Base-by-base conservation (phyloP, 192 early-diverging fungal genomes). In the Piromyces finnis region DNA sequence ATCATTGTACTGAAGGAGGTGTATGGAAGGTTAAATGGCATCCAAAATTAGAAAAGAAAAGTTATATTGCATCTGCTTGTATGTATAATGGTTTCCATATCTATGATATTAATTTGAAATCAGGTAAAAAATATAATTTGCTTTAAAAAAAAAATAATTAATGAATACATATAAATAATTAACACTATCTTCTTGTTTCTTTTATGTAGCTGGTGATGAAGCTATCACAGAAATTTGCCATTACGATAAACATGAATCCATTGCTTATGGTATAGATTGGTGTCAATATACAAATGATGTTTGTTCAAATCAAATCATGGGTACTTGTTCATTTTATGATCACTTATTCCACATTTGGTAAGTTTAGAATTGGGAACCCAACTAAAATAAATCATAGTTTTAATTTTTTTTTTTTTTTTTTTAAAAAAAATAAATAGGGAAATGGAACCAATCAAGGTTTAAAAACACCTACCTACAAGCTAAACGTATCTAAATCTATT, bases 1-100 rank as follows among this genome's bases (percentile, higher is more conserved):
- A 93, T 28, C 83, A 88, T 68, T 88, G 88, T 30, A 90, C 92
- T 26, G 94, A 92, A 30, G 95, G 97, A 12, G 97, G 97, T 15
- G 94, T 97, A 15, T 99, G 97, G 97, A 86, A 96, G 29, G 83
- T 99, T 39, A 94, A 94, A 86, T 99, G 96, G 95, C 95, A 98
- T 82, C 97, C 97, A 1, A 87, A 51, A 51, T 14, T 85, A 9
- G 15, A 28, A 0, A 84, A 88, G 13, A 82, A 88, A 2, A 83
- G 87, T 32, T 78, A 81, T 26, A 83, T 99, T 32, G 81, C 97
- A 22, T 91, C 94, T 15, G 96, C 93, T 12, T 92, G 90, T 29
- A 99, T 99, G 97, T 93, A 98, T 84, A 91, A 90, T 78, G 97
- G 97, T 27, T 94, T 94, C 79, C 94, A 94, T 85, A 88, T 97